Conservation (phyloP, 148 eudicot species). For the Arbutus unedo region DNA sequence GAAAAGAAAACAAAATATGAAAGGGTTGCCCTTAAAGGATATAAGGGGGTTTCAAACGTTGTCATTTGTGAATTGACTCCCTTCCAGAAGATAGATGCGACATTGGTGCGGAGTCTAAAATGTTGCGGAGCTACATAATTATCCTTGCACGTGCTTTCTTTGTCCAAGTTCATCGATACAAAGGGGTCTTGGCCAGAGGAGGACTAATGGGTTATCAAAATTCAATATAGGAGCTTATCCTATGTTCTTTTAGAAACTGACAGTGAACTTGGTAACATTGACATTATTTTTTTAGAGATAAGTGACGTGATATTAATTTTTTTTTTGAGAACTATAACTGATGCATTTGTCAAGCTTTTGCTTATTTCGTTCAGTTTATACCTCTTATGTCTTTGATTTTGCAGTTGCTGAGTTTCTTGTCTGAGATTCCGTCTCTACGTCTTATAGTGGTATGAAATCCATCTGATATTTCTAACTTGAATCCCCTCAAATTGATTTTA, state of each 20-base stretch:
- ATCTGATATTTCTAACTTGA: slow-evolving; percentile 13
- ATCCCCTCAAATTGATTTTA: neutral
- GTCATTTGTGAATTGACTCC: neutral
- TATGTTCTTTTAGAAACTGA: neutral
- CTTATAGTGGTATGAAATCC: slow-evolving; percentile 72
- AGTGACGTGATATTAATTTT: too few species aligned
- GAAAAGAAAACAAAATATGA: neutral
- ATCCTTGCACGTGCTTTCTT: neutral
- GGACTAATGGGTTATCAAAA: neutral
- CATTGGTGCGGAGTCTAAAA: neutral
- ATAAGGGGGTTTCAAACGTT: neutral
- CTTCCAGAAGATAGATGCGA: neutral
- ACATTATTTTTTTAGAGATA: too few species aligned
- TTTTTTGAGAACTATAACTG: neutral
- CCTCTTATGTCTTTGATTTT: slow-evolving; percentile 17
- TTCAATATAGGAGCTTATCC: neutral
- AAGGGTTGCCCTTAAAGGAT: neutral
- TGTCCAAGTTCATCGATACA: neutral
- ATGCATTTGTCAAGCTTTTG: neutral
- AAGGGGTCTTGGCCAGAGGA: too few species aligned
- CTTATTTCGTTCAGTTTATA: neutral
- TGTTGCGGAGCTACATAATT: neutral
- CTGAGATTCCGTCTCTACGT: slow-evolving; percentile 80
- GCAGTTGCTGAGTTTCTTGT: slow-evolving; percentile 83
- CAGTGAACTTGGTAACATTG: too few species aligned